Percentiles rank a stretch among this genome's conserved stretches.
Conservation (phyloP, 2,329 filamentous ascomycete genomes). For the Cordyceps tenuipes region DNA sequence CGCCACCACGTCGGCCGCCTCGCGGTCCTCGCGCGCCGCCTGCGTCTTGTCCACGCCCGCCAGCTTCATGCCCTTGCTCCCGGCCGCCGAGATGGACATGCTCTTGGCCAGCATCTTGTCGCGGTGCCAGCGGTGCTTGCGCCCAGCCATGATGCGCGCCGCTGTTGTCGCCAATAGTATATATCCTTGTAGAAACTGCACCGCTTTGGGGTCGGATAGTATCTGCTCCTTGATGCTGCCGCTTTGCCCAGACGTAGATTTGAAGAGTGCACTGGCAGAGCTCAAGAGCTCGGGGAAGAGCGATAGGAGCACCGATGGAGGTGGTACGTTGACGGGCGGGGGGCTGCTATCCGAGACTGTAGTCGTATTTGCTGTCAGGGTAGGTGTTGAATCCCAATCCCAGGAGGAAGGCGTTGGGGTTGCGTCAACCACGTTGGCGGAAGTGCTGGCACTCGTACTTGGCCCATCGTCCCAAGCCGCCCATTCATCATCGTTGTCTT, state of each 20-base stretch:
- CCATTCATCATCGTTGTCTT: conserved; percentile 38
- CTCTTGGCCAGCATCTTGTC: conserved; percentile 77
- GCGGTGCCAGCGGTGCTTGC: conserved; percentile 82
- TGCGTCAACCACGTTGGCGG: conserved; percentile 9
- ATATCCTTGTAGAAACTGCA: conserved; percentile 57
- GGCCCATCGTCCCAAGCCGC: conserved; percentile 41
- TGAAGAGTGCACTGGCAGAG: conserved; percentile 58
- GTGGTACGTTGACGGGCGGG: conserved; percentile 80
- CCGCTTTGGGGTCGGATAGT: conserved; percentile 52
- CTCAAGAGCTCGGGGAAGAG: conserved; percentile 65
- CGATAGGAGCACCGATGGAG: conserved; percentile 73
- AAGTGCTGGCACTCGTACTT: conserved; percentile 7
- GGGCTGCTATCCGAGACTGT: conserved; percentile 26
- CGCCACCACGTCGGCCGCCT: conserved; percentile 67
- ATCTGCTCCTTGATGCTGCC: conserved; percentile 53
- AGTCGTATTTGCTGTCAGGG: conserved; percentile 14
- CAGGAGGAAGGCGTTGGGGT: conserved; percentile 29
- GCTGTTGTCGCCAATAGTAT: conserved; percentile 57
- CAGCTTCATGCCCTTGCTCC: conserved; percentile 84
- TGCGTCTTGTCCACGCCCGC: conserved; percentile 78
- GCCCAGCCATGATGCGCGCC: conserved; percentile 74
- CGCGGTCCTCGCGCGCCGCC: conserved; percentile 72
- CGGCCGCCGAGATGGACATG: conserved; percentile 76
- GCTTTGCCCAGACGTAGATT: conserved; percentile 51
- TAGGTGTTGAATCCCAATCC: conserved; percentile 42